phyloP scores from a whole-genome alignment of 768 basidiomycete species.

The Serendipita sp. region DNA sequence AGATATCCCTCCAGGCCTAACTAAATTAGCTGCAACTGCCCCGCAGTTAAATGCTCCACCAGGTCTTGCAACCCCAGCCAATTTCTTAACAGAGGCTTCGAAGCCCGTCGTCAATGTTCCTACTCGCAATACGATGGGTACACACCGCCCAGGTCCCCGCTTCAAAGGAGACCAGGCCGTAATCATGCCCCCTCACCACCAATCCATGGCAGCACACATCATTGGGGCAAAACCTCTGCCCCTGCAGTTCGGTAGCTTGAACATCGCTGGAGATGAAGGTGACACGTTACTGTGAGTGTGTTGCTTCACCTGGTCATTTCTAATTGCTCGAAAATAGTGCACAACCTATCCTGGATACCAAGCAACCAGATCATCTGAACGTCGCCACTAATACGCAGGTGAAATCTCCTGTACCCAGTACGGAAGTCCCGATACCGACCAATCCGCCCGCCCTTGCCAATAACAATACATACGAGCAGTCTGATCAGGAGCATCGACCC shows the following conservation, averaged over 20 bases:
- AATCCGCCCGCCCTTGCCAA: neutral
- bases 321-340: neutral
- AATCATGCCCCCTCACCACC: constrained; percentile 55
- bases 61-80: constrained; percentile 2
- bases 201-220: constrained; percentile 32
- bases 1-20: constrained; percentile 16
- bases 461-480: neutral
- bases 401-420: too few species aligned
- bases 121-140: constrained; percentile 34
- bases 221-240: constrained; percentile 46
- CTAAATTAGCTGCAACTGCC: constrained; percentile 24
- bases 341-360: too few species aligned
- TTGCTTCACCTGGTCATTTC: neutral
- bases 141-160: constrained; percentile 42
- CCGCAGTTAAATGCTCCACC: constrained; percentile 22
- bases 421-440: neutral
- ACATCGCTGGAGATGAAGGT: constrained; percentile 53
- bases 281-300: constrained; percentile 17
- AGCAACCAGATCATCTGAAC: too few species aligned
- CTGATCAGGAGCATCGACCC: neutral
- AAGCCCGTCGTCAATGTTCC: constrained; percentile 27
- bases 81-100: constrained; percentile 13
- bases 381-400: too few species aligned
- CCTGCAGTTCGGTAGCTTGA: constrained; percentile 81
- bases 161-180: constrained; percentile 71